phyloP scores from a whole-genome alignment of 768 basidiomycete species.

The Chalciporus piperatus region DNA sequence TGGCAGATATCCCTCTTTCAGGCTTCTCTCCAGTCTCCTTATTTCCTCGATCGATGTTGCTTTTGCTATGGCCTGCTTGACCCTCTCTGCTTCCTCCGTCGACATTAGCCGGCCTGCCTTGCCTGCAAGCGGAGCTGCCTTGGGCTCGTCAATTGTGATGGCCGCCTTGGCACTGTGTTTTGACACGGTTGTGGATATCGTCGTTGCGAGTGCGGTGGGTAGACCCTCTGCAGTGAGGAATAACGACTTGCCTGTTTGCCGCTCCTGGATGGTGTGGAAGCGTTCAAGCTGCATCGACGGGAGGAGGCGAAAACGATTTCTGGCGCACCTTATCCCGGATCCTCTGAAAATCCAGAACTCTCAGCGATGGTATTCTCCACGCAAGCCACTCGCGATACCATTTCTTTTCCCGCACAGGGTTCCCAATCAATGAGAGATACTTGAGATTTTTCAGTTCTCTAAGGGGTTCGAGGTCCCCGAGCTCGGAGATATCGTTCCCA shows the following conservation, averaged over 20 bases:
- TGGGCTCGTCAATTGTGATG: conserved; percentile 78
- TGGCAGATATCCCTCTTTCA: conserved; percentile 83
- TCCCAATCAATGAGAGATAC: conserved; percentile 75
- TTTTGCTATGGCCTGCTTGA: conserved; percentile 82
- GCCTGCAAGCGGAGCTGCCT: conserved; percentile 47
- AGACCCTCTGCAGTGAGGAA: conserved; percentile 81
- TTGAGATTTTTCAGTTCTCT: conserved; percentile 72
- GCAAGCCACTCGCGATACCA: conserved; percentile 97
- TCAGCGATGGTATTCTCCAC: conserved; percentile 80
- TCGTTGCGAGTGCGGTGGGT: conserved; percentile 76
- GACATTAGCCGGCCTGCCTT: conserved; percentile 88
- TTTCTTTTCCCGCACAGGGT: conserved; percentile 87
- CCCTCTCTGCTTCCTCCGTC: conserved; percentile 85
- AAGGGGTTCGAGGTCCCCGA: conserved; percentile 83
- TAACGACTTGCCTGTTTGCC: conserved; percentile 65
- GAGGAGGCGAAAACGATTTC: conserved; percentile 26
- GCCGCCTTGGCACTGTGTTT: conserved; percentile 58
- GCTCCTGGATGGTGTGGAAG: conserved; percentile 56
- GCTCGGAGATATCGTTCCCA: conserved; percentile 75
- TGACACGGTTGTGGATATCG: conserved; percentile 71
- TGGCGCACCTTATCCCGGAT: conserved; percentile 88
- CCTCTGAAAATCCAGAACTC: conserved; percentile 94
- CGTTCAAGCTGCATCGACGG: conserved; percentile 27
- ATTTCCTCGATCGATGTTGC: conserved; percentile 93
- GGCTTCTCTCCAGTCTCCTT: conserved; percentile 73